Conservation (phyloP, 805 yeast species). For the Lipomyces spencermartinsiae region DNA sequence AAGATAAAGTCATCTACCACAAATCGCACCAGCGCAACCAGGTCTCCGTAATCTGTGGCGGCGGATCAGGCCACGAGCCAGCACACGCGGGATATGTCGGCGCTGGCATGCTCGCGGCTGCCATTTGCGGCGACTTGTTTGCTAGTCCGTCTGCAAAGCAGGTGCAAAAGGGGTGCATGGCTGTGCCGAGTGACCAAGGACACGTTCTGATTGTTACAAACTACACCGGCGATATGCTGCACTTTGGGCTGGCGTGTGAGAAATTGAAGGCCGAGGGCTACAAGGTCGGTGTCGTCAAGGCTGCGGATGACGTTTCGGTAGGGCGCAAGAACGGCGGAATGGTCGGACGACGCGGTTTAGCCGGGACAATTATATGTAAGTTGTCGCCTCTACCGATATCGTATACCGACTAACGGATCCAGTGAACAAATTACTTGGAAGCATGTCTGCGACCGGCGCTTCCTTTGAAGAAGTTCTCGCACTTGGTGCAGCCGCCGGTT, state of each 20-base stretch:
- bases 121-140: conserved; percentile 86
- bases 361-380: conserved; percentile 73
- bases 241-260: conserved; percentile 90
- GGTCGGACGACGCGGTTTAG: conserved; percentile 94
- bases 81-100: conserved; percentile 93
- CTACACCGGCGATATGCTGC: conserved; percentile 92
- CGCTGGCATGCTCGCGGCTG: conserved; percentile 80
- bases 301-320: conserved; percentile 93
- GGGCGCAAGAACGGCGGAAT: conserved; percentile 87
- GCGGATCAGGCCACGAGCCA: conserved; percentile 97
- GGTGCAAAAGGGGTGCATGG: conserved; percentile 65
- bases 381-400: not conserved
- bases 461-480: conserved; percentile 22
- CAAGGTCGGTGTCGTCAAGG: conserved; percentile 72
- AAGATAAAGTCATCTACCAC: conserved; percentile 50
- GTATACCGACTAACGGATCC: not conserved
- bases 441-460: conserved; percentile 57
- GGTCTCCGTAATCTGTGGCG: conserved; percentile 81
- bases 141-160: conserved; percentile 94
- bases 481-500: conserved; percentile 20
- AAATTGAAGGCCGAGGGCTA: conserved; percentile 83
- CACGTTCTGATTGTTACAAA: conserved; percentile 83
- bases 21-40: conserved; percentile 42
- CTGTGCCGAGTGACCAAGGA: conserved; percentile 53
- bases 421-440: conserved; percentile 85